These are phyloP conservation scores for Debaryomyces nepalensis DNA, from an alignment of 1,139 yeast species.

Conservation along the genomic window DNA sequence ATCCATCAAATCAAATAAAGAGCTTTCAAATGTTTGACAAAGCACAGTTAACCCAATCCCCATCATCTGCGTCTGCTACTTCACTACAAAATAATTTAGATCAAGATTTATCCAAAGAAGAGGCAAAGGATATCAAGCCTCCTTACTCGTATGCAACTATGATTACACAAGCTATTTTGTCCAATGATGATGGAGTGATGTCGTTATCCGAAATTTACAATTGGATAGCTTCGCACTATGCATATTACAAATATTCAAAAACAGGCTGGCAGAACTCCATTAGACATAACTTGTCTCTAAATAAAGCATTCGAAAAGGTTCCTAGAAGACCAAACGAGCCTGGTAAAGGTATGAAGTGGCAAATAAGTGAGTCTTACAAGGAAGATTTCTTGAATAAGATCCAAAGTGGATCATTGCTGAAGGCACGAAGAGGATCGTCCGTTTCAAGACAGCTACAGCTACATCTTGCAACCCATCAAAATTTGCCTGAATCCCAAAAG, in stretches of 20 bases:
- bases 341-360: conserved; percentile 99
- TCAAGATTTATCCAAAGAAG: conserved; percentile 84
- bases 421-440: conserved; percentile 77
- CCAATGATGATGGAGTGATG: conserved; percentile 85
- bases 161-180: conserved; percentile 95
- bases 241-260: conserved; percentile 87
- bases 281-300: conserved; percentile 61
- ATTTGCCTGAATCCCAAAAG: conserved; percentile 58
- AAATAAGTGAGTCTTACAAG: conserved; percentile 81
- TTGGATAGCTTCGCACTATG: conserved; percentile 86
- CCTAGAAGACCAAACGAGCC: conserved; percentile 96
- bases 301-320: conserved; percentile 81
- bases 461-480: conserved; percentile 72
- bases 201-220: conserved; percentile 89
- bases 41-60: conserved; percentile 42
- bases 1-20: conserved; percentile 30
- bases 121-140: conserved; percentile 90
- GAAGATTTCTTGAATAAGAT: conserved; percentile 83
- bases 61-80: conserved; percentile 45
- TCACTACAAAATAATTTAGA: conserved; percentile 54
- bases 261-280: conserved; percentile 82
- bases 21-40: conserved; percentile 62
- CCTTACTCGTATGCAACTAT: conserved; percentile 97
- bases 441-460: conserved; percentile 78
- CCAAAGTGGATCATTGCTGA: conserved; percentile 71